Base-by-base conservation (phyloP, 1,139 yeast species). In the Dujonia santamariae region DNA sequence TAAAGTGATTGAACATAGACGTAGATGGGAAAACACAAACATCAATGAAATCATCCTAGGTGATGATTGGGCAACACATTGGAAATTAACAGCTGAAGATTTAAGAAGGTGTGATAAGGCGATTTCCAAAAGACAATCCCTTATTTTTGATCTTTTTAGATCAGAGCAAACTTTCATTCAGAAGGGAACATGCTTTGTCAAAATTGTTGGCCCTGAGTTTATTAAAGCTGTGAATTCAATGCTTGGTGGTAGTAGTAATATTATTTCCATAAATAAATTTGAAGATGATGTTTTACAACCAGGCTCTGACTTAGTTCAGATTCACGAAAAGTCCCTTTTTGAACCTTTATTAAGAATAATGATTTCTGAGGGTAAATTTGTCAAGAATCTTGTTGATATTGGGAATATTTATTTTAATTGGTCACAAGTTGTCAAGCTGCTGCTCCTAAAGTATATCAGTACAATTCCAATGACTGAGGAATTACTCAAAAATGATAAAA, bases 131-230 rank as follows among this genome's bases (percentile, higher is more conserved):
- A 69, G 81, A 26, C 96, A 87, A 52, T 82, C 86, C 35, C 78
- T 81, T 33, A 74, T 86, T 4, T 90, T 84, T 55, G 96, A 87
- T 51, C 60, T 86, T 31, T 75, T 87, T 23, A 69, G 81, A 37
- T 75, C 80, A 35, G 96, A 86, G 44, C 88, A 83, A 45, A 74
- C 78, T n/a, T 84, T 83, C 39, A 72, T 85, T 19, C 78, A 76
- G 37, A 72, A 87, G 49, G 81, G 90, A 3, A 68, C 71, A 43
- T 77, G 85, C 6, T 81, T 85, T 39, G 67, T 83, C 3, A 75
- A 76, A 21, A 39, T 51, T 9, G 74, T 66, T 4, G 73, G 66
- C 0, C 75, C 75, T 0, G 68, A 58, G 37, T 68, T 69, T 36
- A 50, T 67, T 18, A 60, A 46, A 67, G 80, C 45, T 59, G 79